Evolutionary conservation across 1,284 basidiomycete species (phyloP).

Genomic region (Pascua guehoae): DNA sequence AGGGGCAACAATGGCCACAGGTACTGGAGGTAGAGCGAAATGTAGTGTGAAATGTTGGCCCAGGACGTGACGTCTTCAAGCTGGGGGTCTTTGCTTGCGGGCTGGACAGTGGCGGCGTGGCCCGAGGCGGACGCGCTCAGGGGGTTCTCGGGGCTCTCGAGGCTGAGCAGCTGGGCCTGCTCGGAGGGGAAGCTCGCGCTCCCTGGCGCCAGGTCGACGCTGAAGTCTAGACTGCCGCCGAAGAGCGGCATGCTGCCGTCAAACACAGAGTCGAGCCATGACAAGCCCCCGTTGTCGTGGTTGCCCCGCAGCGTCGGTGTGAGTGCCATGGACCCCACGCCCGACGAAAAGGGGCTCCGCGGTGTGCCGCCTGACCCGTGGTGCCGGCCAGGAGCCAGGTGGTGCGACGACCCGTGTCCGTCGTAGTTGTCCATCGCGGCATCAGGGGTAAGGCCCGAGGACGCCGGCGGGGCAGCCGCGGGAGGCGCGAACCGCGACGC

Average conservation of each 20-base stretch:
- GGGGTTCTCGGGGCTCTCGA: constrained; percentile 33
- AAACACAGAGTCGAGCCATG: constrained; percentile 26
- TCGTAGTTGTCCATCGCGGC: not conserved
- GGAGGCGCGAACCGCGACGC: no score
- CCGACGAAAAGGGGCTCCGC: constrained; percentile 14
- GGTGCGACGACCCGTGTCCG: not conserved
- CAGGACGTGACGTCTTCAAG: constrained; percentile 46
- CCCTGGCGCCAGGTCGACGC: constrained; percentile 6
- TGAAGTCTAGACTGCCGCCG: not conserved
- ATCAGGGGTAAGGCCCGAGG: no score
- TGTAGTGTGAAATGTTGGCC: constrained; percentile 46
- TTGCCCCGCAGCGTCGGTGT: constrained; percentile 12
- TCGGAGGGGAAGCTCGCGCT: constrained; percentile 24
- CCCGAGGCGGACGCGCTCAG: constrained; percentile 2
- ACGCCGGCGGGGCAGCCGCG: no score
- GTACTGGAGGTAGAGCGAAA: constrained; percentile 46
- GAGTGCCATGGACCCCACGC: constrained; percentile 10
- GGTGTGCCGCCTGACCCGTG: constrained; percentile 1
- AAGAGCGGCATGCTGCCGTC: constrained; percentile 12
- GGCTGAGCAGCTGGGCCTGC: constrained; percentile 38
- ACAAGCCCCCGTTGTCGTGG: constrained; percentile 16
- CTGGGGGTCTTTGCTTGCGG: constrained; percentile 28
- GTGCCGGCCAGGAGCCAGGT: not conserved
- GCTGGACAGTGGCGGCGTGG: not conserved
- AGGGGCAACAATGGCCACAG: constrained; percentile 46